Base-by-base conservation (phyloP, 2,329 filamentous ascomycete species). In the Ophiobolus disseminans region DNA sequence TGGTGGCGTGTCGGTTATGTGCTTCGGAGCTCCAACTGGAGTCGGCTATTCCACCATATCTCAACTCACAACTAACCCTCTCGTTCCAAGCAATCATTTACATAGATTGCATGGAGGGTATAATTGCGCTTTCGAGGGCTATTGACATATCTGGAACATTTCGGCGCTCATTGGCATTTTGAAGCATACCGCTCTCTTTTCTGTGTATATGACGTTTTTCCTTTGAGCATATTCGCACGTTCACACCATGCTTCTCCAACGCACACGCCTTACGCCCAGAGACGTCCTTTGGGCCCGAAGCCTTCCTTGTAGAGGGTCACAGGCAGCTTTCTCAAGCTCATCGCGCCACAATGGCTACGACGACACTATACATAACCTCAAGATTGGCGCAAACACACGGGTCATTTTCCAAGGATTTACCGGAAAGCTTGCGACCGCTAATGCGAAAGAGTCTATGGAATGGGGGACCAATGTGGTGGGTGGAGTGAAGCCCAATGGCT, bases 401-500 rank as follows among this genome's bases (percentile, higher is more conserved):
- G 86, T 89, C 48, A 80, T 89, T 46, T 89, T 87, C 62, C 86
- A 89, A 63, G 86, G 86, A 1, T 89, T 89, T 69, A 89, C 86
- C 14, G 86, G 86, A 73, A 77, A 77, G 55, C 77, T 85, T 73
- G 88, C 89, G 9, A 92, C 89, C 2, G 82, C 83, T 58, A 91
- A 93, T 73, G 89, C 88, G 23, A 82, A 84, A 70, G 87, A 91
- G 68, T 90, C 88, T 10, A 75, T 92, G 49, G 84, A 80, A 70
- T 93, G 88, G 82, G 89, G 89, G 10, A 92, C 89, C 30, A 88
- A 90, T 28, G 86, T 93, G 50, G 87, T 93, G 0, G 89, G 89
- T 22, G 89, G 89, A 20, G 87, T 91, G 14, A 90, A 84, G 43
- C 89, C 89, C 0, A 85, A 85, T 3, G 83, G 86, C 39, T 81